These are phyloP conservation scores for Boletus rubropictus DNA, from an alignment of 768 basidiomycete genomes.

Conservation along the genomic window DNA sequence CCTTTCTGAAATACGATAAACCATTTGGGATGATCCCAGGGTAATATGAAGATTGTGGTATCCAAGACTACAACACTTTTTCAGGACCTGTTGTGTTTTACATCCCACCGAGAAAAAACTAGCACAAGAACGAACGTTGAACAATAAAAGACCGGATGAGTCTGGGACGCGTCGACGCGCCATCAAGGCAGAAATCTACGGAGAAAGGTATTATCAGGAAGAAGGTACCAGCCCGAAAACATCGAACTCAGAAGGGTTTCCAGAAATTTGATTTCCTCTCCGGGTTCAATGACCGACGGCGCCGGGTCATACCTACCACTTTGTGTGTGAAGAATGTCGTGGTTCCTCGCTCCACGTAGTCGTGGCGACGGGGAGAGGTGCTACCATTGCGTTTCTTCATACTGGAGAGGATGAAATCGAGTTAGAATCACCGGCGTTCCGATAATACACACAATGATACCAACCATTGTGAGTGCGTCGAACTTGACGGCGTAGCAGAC, in stretches of 20 bases:
- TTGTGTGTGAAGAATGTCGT: constrained; percentile 2
- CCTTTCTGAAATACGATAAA: not conserved
- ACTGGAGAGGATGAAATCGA: not conserved
- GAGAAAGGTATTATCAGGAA: not conserved
- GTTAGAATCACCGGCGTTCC: not conserved
- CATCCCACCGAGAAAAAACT: not conserved
- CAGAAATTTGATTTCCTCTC: constrained; percentile 11
- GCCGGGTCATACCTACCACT: constrained; percentile 7
- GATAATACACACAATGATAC: not conserved
- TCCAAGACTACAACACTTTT: constrained; percentile 7
- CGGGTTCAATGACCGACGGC: constrained; percentile 1
- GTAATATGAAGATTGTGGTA: not conserved
- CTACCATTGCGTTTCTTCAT: not conserved
- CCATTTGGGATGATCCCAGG: not conserved
- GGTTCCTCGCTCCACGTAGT: not conserved
- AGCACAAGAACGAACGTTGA: constrained; percentile 10
- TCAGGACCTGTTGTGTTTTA: not conserved
- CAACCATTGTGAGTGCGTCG: constrained; percentile 12
- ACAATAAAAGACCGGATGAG: constrained; percentile 5
- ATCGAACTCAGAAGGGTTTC: constrained; percentile 8
- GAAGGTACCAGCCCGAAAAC: not conserved
- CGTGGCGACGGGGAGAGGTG: constrained; percentile 8
- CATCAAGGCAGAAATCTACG: not conserved
- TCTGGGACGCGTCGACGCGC: constrained; percentile 9
- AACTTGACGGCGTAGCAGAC: not conserved